A percentile compares a stretch with the other conserved stretches of the same genome.
Evolutionary conservation across 169 alveolate species (phyloP).

Genomic region (Perkinsus marinus): DNA sequence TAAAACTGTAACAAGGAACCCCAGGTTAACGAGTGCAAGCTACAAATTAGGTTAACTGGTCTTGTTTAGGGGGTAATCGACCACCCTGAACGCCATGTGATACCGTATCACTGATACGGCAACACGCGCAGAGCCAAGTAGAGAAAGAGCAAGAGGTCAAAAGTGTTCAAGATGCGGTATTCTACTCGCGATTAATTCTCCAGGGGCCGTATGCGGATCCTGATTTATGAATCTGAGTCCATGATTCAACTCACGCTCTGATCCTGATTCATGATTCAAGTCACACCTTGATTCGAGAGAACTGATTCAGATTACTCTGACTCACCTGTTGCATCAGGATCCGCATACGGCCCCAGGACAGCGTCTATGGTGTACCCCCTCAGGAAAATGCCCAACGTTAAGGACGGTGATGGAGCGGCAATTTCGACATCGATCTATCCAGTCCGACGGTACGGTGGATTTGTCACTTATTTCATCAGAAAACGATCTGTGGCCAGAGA

Average conservation of each 20-base stretch:
- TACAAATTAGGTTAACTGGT: neutral
- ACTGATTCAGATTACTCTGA: neutral
- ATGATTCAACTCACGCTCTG: too few species aligned
- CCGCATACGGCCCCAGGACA: too few species aligned
- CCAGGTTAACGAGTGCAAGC: neutral
- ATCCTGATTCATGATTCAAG: too few species aligned
- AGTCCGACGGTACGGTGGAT: neutral
- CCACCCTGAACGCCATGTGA: too few species aligned
- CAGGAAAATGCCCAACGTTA: neutral
- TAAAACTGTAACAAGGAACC: neutral
- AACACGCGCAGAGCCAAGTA: neutral
- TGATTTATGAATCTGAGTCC: too few species aligned
- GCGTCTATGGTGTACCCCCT: neutral
- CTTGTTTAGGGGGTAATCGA: too few species aligned
- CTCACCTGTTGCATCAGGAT: too few species aligned
- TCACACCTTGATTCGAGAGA: too few species aligned
- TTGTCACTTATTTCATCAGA: neutral
- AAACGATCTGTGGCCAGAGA: neutral
- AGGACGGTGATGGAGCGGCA: neutral
- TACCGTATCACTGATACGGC: neutral
- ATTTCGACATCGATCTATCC: neutral
- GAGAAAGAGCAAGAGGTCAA: neutral
- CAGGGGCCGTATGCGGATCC: too few species aligned
- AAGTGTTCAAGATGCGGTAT: neutral
- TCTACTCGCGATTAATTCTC: too few species aligned